These are phyloP conservation scores for Mycena amicta DNA, from an alignment of 768 basidiomycete genomes.

Conservation along the genomic window DNA sequence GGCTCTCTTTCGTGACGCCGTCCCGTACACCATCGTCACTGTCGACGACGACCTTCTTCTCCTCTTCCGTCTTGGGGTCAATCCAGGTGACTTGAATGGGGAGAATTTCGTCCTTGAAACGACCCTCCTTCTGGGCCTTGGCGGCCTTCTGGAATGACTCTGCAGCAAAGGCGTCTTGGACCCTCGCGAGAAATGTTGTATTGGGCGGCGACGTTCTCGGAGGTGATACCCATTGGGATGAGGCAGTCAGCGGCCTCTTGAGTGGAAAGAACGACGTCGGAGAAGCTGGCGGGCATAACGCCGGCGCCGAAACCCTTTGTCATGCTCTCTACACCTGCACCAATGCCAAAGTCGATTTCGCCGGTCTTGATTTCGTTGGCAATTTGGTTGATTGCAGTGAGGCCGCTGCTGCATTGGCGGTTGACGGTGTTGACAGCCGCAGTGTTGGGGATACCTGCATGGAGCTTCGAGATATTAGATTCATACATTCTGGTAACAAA, in stretches of 20 bases:
- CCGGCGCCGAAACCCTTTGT: conserved; percentile 70
- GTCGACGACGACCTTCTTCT: conserved; percentile 69
- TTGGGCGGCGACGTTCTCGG: conserved; percentile 87
- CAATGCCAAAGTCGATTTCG: conserved; percentile 89
- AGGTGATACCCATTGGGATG: conserved; percentile 90
- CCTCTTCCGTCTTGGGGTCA: conserved; percentile 76
- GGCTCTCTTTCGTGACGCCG: conserved; percentile 77
- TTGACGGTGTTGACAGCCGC: conserved; percentile 84
- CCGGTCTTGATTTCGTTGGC: conserved; percentile 78
- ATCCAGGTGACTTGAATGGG: conserved; percentile 71
- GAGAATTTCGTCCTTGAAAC: conserved; percentile 82
- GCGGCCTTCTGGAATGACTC: conserved; percentile 84
- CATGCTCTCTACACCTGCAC: conserved; percentile 92
- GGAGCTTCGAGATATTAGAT: conserved; percentile 37
- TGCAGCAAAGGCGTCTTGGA: conserved; percentile 89
- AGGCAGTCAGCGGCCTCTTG: conserved; percentile 80
- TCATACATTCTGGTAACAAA: neutral
- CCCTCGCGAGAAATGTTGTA: conserved; percentile 70
- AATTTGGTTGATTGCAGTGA: conserved; percentile 81
- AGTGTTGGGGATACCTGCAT: conserved; percentile 82
- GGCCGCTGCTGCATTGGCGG: conserved; percentile 87
- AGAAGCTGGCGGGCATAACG: conserved; percentile 58
- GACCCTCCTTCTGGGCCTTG: conserved; percentile 76
- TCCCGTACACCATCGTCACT: conserved; percentile 85
- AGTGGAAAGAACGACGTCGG: conserved; percentile 65